Base-by-base conservation (phyloP, 495 filamentous ascomycete genomes). In the Letharia lupina region DNA sequence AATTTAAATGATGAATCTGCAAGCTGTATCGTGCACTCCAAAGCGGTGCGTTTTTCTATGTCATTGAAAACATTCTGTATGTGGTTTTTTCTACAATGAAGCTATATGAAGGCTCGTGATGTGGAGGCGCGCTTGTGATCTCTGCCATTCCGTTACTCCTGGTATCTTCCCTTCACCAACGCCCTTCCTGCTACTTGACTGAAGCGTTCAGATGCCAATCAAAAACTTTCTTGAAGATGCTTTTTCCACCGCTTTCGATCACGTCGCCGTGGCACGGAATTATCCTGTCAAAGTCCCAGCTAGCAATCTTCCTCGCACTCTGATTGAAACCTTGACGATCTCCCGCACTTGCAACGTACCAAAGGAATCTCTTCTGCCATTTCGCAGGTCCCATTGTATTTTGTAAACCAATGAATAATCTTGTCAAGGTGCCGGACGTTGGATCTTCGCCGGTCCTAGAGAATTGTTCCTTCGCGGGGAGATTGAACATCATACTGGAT, bases 261-360 rank as follows among this genome's bases (percentile, higher is more conserved):
- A 89, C 86, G 81, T 98, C 94, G 12, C 94, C 94, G 80, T 98
- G 94, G 73, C 93, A 97, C 2, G 92, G 91, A 71, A 98, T 86
- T 67, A 98, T 82, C 28, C 85, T 88, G 67, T 92, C 87, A 71
- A 96, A 93, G 67, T 93, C 89, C 93, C 93, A 98, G 50, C 71
- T 72, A 40, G 81, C 79, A 68, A 98, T 95, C 67, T 84, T 79
- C 68, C 73, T 72, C 42, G 90, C 77, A 67, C 87, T 90, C 69
- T 83, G 79, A 61, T 85, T 83, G 72, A 91, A 96, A 8, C 82
- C 86, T 18, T 71, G 44, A 59, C 91, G 80, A 75, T 96, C 84
- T 10, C 70, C 75, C 11, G 77, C 70, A 67, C 89, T 88, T 35
- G 87, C 71, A 15, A 78, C 80, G 74, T 96, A 90, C 94, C 94